Evolutionary conservation across 306 rosid species (phyloP).

Genomic region (Lagenaria siceraria): DNA sequence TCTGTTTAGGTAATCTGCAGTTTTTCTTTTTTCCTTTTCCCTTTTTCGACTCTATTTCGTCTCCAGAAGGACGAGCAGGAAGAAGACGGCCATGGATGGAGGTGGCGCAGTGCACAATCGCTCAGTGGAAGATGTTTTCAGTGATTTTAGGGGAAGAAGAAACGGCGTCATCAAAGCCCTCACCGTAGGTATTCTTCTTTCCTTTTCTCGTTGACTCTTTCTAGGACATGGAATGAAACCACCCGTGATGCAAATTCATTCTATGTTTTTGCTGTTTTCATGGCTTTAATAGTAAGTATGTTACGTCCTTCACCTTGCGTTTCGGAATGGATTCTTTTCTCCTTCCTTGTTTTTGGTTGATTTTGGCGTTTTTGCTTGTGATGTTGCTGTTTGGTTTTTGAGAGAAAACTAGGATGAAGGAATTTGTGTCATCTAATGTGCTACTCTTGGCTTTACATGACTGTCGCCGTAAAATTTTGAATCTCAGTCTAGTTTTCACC

Average conservation of each 20-base stretch:
- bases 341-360: neutral
- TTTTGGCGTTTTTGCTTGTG: neutral
- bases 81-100: constrained; percentile 34
- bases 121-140: constrained; percentile 83
- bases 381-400: neutral
- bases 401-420: neutral
- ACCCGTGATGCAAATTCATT: neutral
- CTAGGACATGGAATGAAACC: neutral
- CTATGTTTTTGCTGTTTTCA: neutral
- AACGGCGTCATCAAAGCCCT: constrained; percentile 76
- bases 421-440: neutral
- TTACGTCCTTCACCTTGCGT: neutral
- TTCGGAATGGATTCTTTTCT: neutral
- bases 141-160: constrained; percentile 89
- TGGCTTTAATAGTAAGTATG: neutral
- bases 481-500: neutral
- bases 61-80: neutral
- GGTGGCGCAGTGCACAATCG: constrained; percentile 54
- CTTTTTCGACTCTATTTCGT: neutral
- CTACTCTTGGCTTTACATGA: neutral
- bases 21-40: neutral
- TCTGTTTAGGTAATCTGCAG: neutral
- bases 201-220: neutral
- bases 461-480: neutral
- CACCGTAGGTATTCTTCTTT: constrained; percentile 39